These are phyloP conservation scores for Jatropha multifida DNA, from an alignment of 441 rosid species.

Conservation along the genomic window DNA sequence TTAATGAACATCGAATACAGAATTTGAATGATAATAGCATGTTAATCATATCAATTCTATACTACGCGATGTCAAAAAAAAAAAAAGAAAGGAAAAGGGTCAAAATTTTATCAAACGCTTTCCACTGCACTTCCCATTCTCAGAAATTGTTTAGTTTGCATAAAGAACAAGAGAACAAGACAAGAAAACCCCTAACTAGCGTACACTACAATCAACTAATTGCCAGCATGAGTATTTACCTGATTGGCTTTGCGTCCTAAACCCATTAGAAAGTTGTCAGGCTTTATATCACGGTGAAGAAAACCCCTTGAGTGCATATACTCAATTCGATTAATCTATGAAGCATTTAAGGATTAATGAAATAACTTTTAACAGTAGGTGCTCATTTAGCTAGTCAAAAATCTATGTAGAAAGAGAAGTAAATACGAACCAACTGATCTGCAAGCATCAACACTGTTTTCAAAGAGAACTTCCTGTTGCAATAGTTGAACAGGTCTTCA, in stretches of 20 bases:
- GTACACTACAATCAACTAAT: not conserved
- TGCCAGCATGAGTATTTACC: conserved; percentile 35
- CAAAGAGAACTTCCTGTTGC: conserved; percentile 75
- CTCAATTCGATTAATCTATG: conserved; percentile 85
- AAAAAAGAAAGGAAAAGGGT: not conserved
- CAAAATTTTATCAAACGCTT: not conserved
- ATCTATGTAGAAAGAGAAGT: conserved; percentile 10
- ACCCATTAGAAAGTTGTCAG: conserved; percentile 96
- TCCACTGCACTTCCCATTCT: not conserved
- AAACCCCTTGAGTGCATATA: conserved; percentile 95
- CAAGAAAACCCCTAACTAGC: no score
- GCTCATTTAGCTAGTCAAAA: not conserved
- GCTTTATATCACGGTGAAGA: conserved; percentile 98
- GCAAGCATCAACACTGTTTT: conserved; percentile 98
- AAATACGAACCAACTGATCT: conserved; percentile 75
- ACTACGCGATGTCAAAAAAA: no score
- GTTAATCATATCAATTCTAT: not conserved
- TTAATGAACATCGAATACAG: not conserved
- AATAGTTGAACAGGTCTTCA: conserved; percentile 91
- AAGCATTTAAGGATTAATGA: conserved; percentile 14
- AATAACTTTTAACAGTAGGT: conserved; percentile 3
- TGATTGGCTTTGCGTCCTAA: conserved; percentile 95
- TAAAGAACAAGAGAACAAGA: not conserved
- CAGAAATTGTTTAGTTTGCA: conserved; percentile 1
- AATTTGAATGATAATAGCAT: not conserved